Conservation (phyloP, 805 yeast genomes). For the Candida odintsovae region DNA sequence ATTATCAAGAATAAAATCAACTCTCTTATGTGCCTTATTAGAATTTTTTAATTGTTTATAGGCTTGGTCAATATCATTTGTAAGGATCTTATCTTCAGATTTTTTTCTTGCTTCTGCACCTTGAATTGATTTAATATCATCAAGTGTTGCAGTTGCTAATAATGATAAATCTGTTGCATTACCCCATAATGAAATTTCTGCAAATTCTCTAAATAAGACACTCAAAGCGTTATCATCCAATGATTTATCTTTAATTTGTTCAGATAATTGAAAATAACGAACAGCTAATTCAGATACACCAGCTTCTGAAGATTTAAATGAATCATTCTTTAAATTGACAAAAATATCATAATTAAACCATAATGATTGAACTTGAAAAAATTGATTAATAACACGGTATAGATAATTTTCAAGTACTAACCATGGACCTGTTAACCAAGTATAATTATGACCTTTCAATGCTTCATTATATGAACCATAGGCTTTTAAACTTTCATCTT, state of each 20-base stretch:
- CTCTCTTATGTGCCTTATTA: conserved; percentile 29
- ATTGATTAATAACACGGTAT: conserved; percentile 57
- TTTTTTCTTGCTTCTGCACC: conserved; percentile 82
- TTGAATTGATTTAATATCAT: conserved; percentile 86
- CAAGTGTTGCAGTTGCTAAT: conserved; percentile 80
- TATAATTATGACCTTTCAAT: conserved; percentile 29
- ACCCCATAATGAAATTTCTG: conserved; percentile 94
- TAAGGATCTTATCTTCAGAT: conserved; percentile 71
- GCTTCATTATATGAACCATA: conserved; percentile 57
- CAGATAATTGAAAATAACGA: conserved; percentile 43
- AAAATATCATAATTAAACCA: conserved; percentile 67
- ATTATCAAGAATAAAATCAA: conserved; percentile 82
- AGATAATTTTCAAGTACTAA: conserved; percentile 78
- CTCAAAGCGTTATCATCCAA: conserved; percentile 38
- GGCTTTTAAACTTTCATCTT: conserved; percentile 33
- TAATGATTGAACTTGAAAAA: conserved; percentile 32
- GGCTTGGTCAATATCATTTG: conserved; percentile 65
- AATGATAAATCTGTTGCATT: conserved; percentile 94
- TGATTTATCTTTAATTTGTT: conserved; percentile 20
- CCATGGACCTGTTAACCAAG: conserved; percentile 92
- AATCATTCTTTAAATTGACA: conserved; percentile 57
- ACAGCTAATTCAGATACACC: conserved; percentile 82
- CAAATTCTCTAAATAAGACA: conserved; percentile 71
- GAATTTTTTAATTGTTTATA: conserved; percentile 44
- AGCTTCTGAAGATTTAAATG: conserved; percentile 65